Base-by-base conservation (phyloP, 495 filamentous ascomycete genomes). In the Talaromyces ruber region DNA sequence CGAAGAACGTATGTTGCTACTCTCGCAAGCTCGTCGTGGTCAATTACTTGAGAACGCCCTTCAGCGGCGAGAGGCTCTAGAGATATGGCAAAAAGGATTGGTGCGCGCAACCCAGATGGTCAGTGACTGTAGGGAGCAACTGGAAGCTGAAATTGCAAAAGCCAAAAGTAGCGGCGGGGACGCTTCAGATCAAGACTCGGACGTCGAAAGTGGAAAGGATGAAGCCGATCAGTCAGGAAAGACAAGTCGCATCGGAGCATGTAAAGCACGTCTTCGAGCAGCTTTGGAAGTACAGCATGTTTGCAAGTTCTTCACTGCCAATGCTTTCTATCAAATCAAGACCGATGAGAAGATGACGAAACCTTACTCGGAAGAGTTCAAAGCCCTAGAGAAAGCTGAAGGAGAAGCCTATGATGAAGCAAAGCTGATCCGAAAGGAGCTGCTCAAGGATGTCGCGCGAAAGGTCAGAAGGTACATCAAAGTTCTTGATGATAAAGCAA, bases 291-390 rank as follows among this genome's bases (percentile, higher is more conserved):
- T 96, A 43, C 83, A 93, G 64, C 93, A 97, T 66, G 84, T 86
- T 62, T 91, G 88, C 45, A 78, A 83, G 0, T 98, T 96, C 71
- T 97, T 95, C 70, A 84, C 86, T 18, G 91, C 85, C 28, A 96
- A 92, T 64, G 87, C 83, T 1, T 89, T 88, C 62, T 97, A 82
- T 68, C 89, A 96, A 68, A 86, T 94, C 54, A 96, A 94, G 66
- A 77, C 78, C 0, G 82, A 93, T 58, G 70, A 81, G 30, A 74
- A 80, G n/a, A 68, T 84, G 50, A 89, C 82, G 0, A 68, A 71
- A 21, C 84, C 87, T 4, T 82, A 86, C 9, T 88, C 88, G 0
- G 82, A 86, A 11, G 80, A 87, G 25, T 92, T 87, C 66, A 77
- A 78, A 62, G 66, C 71, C 0, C 74, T 93, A 34, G 86, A 94